Conservation (phyloP, 495 filamentous ascomycete genomes). For the Penicillium pulvis region DNA sequence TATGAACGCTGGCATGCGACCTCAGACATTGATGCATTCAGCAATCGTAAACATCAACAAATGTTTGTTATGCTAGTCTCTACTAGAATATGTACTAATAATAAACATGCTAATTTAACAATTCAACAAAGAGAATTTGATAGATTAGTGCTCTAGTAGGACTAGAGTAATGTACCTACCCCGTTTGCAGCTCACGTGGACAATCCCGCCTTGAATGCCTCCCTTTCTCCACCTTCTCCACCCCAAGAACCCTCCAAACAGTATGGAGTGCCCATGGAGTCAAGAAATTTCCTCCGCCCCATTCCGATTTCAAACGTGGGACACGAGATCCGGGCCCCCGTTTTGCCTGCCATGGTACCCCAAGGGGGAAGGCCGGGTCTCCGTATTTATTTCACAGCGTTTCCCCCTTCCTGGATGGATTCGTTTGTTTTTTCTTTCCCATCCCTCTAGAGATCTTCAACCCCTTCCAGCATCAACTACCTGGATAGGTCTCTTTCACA, state of each 20-base stretch:
- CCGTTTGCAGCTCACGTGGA: slow-evolving; percentile 24
- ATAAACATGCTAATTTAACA: not conserved
- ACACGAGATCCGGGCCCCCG: slow-evolving; percentile 43
- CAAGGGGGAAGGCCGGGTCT: slow-evolving; percentile 28
- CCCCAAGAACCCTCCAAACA: slow-evolving; percentile 21
- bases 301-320: slow-evolving; percentile 29
- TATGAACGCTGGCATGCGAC: slow-evolving; percentile 5
- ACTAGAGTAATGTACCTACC: not conserved
- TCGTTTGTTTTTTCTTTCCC: slow-evolving; percentile 16
- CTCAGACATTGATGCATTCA: slow-evolving; percentile 1
- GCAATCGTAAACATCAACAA: slow-evolving; percentile 1
- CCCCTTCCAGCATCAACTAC: slow-evolving; percentile 11
- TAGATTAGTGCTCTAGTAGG: not conserved
- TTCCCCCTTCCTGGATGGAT: slow-evolving; percentile 10
- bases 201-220: slow-evolving; percentile 8
- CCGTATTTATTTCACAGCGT: slow-evolving; percentile 28
- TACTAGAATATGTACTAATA: not conserved
- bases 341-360: slow-evolving; percentile 40
- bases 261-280: slow-evolving; percentile 31
- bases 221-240: slow-evolving; percentile 30
- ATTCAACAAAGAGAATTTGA: not conserved
- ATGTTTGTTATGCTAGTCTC: not conserved
- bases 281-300: slow-evolving; percentile 30
- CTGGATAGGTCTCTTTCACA: slow-evolving; percentile 21
- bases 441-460: slow-evolving; percentile 8